phyloP scores from a whole-genome alignment of 352 stramenopile genomes.

The Chrysophaeum taylorii region DNA sequence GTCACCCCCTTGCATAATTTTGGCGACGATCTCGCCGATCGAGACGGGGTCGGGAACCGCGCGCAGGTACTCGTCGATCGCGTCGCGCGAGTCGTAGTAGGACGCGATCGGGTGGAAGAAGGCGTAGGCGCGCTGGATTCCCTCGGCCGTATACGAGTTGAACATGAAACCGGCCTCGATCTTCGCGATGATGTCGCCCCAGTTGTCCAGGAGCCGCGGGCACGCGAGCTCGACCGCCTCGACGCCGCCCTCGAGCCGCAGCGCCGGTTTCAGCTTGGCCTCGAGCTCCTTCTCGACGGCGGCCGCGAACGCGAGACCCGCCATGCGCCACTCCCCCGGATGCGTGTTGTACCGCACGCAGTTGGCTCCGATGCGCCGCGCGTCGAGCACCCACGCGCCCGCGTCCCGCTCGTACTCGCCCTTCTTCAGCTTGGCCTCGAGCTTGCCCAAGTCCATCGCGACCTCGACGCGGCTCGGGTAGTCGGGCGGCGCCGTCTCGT shows the following conservation, averaged over 20 bases:
- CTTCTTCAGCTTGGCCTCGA: not conserved
- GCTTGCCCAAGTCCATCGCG: not conserved
- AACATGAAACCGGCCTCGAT: not conserved
- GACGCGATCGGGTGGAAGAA: constrained; percentile 1
- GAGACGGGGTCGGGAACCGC: not conserved
- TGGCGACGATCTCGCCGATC: not conserved
- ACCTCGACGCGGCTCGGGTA: not conserved
- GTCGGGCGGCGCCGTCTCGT: not conserved
- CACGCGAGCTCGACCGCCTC: not conserved
- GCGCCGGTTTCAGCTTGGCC: not conserved
- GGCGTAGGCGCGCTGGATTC: not conserved
- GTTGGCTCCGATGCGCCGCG: constrained; percentile 49
- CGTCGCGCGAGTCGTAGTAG: not conserved
- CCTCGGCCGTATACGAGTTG: not conserved
- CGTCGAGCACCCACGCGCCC: constrained; percentile 42
- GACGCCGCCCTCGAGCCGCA: not conserved
- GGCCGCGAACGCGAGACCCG: not conserved
- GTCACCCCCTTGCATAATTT: not conserved
- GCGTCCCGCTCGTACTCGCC: constrained; percentile 17
- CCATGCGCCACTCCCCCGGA: too few relatives aligned
- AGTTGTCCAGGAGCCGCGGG: not conserved
- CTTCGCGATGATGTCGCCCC: not conserved
- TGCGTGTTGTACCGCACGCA: constrained; percentile 53
- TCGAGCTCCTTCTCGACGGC: not conserved
- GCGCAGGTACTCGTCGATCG: not conserved